A percentile compares a stretch with the other conserved stretches of the same genome.
phyloP scores from a whole-genome alignment of 495 filamentous ascomycete genomes.

The Daldinia decipiens region DNA sequence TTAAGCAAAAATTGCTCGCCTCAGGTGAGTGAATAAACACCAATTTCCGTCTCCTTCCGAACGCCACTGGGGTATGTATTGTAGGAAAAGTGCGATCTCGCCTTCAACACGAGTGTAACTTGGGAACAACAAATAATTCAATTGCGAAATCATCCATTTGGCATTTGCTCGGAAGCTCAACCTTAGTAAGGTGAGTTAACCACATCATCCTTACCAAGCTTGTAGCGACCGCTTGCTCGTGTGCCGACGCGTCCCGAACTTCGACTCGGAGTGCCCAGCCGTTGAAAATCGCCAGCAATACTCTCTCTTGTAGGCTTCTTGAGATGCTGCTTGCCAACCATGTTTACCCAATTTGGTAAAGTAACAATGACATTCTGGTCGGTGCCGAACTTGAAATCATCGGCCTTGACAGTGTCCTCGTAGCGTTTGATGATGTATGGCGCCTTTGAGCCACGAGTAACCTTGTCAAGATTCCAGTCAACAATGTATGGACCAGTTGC shows the following conservation, averaged over 20 bases:
- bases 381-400: slow-evolving; percentile 96
- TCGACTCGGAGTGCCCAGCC: slow-evolving; percentile 60
- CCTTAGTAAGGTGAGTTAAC: slow-evolving; percentile 83
- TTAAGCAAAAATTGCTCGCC: slow-evolving; percentile 31
- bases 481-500: slow-evolving; percentile 98
- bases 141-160: not conserved
- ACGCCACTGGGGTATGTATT: slow-evolving; percentile 39
- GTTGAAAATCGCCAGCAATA: slow-evolving; percentile 69
- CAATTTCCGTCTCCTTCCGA: slow-evolving; percentile 15
- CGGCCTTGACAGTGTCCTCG: slow-evolving; percentile 93
- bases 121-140: slow-evolving; percentile 19
- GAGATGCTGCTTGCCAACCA: slow-evolving; percentile 86
- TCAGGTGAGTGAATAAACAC: slow-evolving; percentile 20
- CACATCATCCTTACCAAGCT: slow-evolving; percentile 77
- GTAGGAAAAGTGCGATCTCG: slow-evolving; percentile 27
- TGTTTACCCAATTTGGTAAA: slow-evolving; percentile 95
- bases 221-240: slow-evolving; percentile 61
- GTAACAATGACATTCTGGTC: slow-evolving; percentile 99
- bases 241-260: slow-evolving; percentile 59
- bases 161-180: no score
- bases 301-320: slow-evolving; percentile 92
- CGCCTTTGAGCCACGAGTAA: slow-evolving; percentile 78
- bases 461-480: slow-evolving; percentile 94
- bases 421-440: slow-evolving; percentile 98
- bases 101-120: slow-evolving; percentile 7